Evolutionary conservation across 2,329 filamentous ascomycete species (phyloP), one percentile per base, ranked within the genome.

Genomic region (Periconia sp.): DNA sequence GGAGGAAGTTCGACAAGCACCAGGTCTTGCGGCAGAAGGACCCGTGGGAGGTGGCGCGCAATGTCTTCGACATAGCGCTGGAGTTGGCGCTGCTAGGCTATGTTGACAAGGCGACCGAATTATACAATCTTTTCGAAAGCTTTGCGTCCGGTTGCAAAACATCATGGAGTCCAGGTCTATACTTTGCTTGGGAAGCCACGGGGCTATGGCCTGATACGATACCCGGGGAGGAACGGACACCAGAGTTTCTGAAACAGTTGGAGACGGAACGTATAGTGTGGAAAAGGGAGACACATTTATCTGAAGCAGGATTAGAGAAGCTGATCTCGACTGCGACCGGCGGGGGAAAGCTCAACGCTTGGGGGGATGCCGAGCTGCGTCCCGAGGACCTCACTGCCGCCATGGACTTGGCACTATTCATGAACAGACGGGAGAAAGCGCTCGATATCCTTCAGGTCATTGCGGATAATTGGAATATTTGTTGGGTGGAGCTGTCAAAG

Each of bases 161-260:
- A 4, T 41, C 40, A 36, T 56, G 52, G 52, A 52, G 48, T 24
- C 52, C 52, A 13, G 52, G 50, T 4, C 26, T 56, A 17, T 52
- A 49, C 36, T 56, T 56, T 39, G 52, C 52, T 5, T 56, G 52
- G 52, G 52, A 56, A 13, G 43, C 52, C 3, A 48, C 45, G 2
- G 48, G 42, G 8, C 19, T 37, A 17, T 56, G 50, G 50, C 52
- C 48, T 4, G 41, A 46, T 11, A 47, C 37, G 5, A 48, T 54
- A 15, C 47, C 52, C n/a, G 29, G 39, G 16, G 33, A 47, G 16
- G 44, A 54, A 12, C 47, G 50, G 9, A 49, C 47, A 18, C 34
- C 40, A 15, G 50, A 49, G 26, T 42, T 41, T 10, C 18, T 56
- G 18, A 21, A 25, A n/a, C 49, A 52, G 30, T n/a, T 56, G 23